Evolutionary conservation across 768 basidiomycete genomes (phyloP), one percentile per base, ranked within the genome.

Genomic region (Chiua virens): DNA sequence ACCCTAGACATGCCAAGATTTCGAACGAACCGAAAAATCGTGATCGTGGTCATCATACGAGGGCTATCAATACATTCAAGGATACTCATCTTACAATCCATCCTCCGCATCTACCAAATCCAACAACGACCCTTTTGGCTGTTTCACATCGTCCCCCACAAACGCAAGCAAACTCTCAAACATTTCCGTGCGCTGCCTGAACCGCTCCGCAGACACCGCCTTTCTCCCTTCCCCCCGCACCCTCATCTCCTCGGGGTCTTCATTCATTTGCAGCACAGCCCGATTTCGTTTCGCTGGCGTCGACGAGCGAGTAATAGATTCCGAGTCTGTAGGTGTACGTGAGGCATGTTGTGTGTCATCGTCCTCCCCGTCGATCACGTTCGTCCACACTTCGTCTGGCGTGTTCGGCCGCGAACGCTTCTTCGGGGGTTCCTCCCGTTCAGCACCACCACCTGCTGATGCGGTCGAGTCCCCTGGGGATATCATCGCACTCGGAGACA

Each of bases 91-190:
- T 42, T 54, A 69, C 54, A 70, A 46, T 23, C 57, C 67, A 20
- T 59, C 59, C 54, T 65, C 69, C 27, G 53, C 62, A 52, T 84
- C 79, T 32, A 90, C 73, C 59, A 87, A 66, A 59, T 87, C 81
- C 64, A 86, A 62, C 62, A 92, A 67, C 56, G 80, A 80, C 48
- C 78, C 79, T 4, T 69, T 66, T 2, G 89, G 89, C 66, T 92
- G 80, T 67, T 85, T 92, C 53, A 80, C 81, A 21, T 76, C 74
- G 45, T 79, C 77, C 25, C 76, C 73, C 13, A 92, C 75, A 65
- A 85, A 87, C 54, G 68, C 74, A 73, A 91, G 67, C 51, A 92
- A 55, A 30, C 65, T 65, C 63, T 90, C 85, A 62, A 91, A 91
- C 52, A 87, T 79, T 55, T 82, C 79, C 45, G 79, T 86, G 34